Conservation (phyloP, 495 filamentous ascomycete genomes). For the Neurospora sp. region DNA sequence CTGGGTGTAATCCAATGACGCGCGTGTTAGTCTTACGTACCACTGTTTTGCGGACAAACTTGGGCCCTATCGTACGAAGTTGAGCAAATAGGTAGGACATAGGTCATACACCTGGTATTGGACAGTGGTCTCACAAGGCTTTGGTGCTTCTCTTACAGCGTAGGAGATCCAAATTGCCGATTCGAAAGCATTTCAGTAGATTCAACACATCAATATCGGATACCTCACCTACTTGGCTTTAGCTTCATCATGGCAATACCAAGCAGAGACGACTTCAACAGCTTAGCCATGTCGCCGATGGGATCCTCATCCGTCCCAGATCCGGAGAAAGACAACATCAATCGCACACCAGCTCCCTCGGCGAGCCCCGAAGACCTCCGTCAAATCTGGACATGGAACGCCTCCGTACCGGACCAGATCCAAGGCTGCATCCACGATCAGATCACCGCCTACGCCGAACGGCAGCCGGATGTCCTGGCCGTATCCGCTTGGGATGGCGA, state of each 20-base stretch:
- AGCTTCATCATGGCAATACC: background rate
- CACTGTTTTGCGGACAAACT: background rate
- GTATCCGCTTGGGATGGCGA: constrained; percentile 43
- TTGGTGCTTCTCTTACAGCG: background rate
- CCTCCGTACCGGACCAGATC: background rate
- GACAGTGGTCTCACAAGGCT: background rate
- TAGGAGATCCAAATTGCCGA: background rate
- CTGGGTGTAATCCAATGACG: background rate
- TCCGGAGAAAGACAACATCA: background rate
- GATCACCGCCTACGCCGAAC: constrained; percentile 9
- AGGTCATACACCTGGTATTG: background rate
- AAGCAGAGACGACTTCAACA: background rate
- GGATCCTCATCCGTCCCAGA: background rate
- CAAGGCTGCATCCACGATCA: constrained; percentile 21
- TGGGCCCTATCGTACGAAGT: background rate
- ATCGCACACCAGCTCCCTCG: background rate
- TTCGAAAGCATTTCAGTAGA: background rate
- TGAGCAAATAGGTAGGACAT: background rate
- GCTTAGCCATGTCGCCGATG: background rate
- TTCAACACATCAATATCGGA: background rate
- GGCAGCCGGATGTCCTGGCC: constrained; percentile 11
- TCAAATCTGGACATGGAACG: constrained; percentile 13
- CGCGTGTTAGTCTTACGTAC: background rate
- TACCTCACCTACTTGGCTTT: background rate
- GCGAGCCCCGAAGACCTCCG: background rate